phyloP scores from a whole-genome alignment of 768 basidiomycete species.

The Exidia glandulosa region DNA sequence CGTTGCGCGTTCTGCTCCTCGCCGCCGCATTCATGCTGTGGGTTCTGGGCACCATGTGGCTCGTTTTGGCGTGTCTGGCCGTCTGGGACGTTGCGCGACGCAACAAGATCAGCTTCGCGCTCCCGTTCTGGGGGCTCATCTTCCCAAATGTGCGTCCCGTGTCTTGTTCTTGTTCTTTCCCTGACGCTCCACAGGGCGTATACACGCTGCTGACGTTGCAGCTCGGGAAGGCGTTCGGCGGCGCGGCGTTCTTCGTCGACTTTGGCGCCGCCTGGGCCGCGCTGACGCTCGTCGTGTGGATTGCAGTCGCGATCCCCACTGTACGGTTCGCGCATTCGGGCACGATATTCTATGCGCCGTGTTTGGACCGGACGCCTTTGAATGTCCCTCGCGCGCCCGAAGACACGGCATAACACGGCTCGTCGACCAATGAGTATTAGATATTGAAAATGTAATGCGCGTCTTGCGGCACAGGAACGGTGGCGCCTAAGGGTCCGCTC shows the following conservation, averaged over 20 bases:
- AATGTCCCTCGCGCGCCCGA: neutral
- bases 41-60: slow-evolving; percentile 54
- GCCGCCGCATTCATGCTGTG: slow-evolving; percentile 40
- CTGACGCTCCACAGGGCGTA: slow-evolving; percentile 24
- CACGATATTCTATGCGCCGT: slow-evolving; percentile 3
- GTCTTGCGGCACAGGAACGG: too few species aligned
- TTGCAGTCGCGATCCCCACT: slow-evolving; percentile 1
- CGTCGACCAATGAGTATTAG: too few species aligned
- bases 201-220: slow-evolving; percentile 51
- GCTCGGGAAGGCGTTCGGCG: slow-evolving; percentile 37
- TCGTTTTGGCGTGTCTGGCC: slow-evolving; percentile 43
- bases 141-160: slow-evolving; percentile 57
- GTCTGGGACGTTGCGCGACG: slow-evolving; percentile 32
- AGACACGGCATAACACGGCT: neutral
- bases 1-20: slow-evolving; percentile 32
- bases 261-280: slow-evolving; percentile 40
- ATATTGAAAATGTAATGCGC: too few species aligned
- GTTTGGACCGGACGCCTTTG: neutral
- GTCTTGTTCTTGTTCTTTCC: neutral
- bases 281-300: slow-evolving; percentile 4
- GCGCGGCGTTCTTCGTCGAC: slow-evolving; percentile 38
- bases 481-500: too few species aligned
- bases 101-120: slow-evolving; percentile 36
- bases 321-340: neutral
- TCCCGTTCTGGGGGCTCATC: slow-evolving; percentile 57